These are phyloP conservation scores for Hanseniaspora hatyaiensis DNA, from an alignment of 805 yeast species.

Conservation along the genomic window DNA sequence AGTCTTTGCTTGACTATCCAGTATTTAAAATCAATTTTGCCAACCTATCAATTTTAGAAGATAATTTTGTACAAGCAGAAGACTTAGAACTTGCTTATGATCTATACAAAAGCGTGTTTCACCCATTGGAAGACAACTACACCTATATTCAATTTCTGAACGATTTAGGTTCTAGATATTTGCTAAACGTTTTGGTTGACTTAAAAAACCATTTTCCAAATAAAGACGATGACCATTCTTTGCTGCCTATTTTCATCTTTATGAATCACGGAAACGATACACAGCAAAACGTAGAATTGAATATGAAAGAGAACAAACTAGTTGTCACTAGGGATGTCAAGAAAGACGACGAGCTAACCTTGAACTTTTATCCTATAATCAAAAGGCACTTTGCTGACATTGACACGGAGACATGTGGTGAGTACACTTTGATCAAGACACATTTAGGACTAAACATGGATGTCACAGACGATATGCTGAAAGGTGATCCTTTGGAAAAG, in stretches of 20 bases:
- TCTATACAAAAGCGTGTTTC: not conserved
- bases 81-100: not conserved
- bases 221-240: not conserved
- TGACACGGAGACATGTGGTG: not conserved
- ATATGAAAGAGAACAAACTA: not conserved
- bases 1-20: not conserved
- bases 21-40: not conserved
- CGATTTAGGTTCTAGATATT: not conserved
- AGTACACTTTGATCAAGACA: conserved; percentile 24
- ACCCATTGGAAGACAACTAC: not conserved
- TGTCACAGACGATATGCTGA: conserved; percentile 28
- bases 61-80: not conserved
- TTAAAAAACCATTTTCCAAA: not conserved
- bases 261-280: no score
- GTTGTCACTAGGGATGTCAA: not conserved
- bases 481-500: conserved; percentile 16
- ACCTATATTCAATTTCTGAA: not conserved
- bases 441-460: conserved; percentile 40
- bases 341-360: not conserved
- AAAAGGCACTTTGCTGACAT: not conserved
- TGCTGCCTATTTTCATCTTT: not conserved
- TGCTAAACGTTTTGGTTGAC: not conserved
- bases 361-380: not conserved
- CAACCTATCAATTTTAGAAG: not conserved
- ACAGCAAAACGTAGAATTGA: conserved; percentile 1